Base-by-base conservation (phyloP, 1,139 yeast species). In the Yamadazyma kanchanaburiensis region DNA sequence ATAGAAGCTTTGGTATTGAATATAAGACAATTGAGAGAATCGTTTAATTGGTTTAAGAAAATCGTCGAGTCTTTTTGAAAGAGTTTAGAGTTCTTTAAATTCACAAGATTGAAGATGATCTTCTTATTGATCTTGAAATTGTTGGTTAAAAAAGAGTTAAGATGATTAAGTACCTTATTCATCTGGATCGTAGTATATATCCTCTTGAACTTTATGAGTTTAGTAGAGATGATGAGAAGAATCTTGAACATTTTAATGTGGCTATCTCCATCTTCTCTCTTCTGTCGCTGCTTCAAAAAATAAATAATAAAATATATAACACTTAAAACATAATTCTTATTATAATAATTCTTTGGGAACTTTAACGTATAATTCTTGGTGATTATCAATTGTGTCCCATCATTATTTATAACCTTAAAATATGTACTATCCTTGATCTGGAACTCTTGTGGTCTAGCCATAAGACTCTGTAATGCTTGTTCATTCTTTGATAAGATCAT, bases 401-500 rank as follows among this genome's bases (percentile, higher is more conserved):
- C 46, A 25, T 40, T 27, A 34, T 49, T 43, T 9, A 47, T 31
- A 4, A 23, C 15, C 25, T 39, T 43, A 13, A 21, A 22, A 10
- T 15, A 25, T n/a, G 20, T 20, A 3, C 30, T 14, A 12, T 29
- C 28, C 20, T 37, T 43, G 26, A 39, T 41, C 10, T 13, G 8
- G 25, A 33, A 23, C 18, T 26, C 19, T 4, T 25, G 24, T 60
- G 46, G 12, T 15, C 13, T 58, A 51, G 35, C 60, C n/a, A 17
- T 3, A 13, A 32, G 22, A 12, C 28, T 21, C 2, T 32, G 28
- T 24, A 35, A 24, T 15, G 32, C 32, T 9, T 24, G 65, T 26
- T 69, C 73, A 36, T 65, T 66, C 37, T 68, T 67, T 12, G 73
- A 65, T 15, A 67, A 45, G 21, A 64, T 57, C 63, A 68, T 60